Percentiles rank a stretch among this genome's conserved stretches.
These are phyloP conservation scores for Passalora sequoiae DNA, from an alignment of 2,329 filamentous ascomycete species.

Conservation along the genomic window DNA sequence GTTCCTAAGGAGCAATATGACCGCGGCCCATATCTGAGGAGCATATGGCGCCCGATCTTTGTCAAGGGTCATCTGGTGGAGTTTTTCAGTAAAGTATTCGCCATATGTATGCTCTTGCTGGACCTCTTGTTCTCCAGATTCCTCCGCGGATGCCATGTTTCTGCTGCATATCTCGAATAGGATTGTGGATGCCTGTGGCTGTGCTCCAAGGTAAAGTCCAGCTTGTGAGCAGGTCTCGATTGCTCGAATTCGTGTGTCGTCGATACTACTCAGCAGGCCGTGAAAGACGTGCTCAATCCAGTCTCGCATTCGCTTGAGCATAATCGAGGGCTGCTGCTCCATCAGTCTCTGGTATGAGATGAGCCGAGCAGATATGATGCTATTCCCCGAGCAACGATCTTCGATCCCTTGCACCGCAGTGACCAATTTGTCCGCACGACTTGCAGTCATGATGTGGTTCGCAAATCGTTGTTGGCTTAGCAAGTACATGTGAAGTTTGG, in stretches of 20 bases:
- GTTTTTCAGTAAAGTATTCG: constrained; percentile 60
- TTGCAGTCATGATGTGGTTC: constrained; percentile 64
- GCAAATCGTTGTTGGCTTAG: constrained; percentile 76
- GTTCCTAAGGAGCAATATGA: constrained; percentile 69
- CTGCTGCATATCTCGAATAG: constrained; percentile 59
- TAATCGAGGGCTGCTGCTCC: constrained; percentile 62
- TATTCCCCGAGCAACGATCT: constrained; percentile 70
- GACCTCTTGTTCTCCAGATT: constrained; percentile 27
- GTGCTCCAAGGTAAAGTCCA: constrained; percentile 63
- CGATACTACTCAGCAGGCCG: constrained; percentile 72
- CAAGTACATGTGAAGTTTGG: constrained; percentile 74
- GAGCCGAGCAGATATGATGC: constrained; percentile 70
- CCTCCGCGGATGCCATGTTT: background rate
- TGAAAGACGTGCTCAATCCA: constrained; percentile 82
- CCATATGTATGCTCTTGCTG: constrained; percentile 59
- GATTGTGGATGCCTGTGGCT: constrained; percentile 61
- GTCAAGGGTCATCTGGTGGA: constrained; percentile 61
- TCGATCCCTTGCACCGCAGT: constrained; percentile 67
- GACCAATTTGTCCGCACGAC: constrained; percentile 67
- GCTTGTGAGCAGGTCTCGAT: constrained; percentile 69
- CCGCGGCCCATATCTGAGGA: constrained; percentile 82
- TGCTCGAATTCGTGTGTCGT: constrained; percentile 69
- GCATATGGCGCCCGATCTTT: constrained; percentile 61
- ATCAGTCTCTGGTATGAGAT: constrained; percentile 74
- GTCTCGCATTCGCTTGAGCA: constrained; percentile 62